Conservation (phyloP, 2,329 filamentous ascomycete species). For the Trichoderma polysporum region DNA sequence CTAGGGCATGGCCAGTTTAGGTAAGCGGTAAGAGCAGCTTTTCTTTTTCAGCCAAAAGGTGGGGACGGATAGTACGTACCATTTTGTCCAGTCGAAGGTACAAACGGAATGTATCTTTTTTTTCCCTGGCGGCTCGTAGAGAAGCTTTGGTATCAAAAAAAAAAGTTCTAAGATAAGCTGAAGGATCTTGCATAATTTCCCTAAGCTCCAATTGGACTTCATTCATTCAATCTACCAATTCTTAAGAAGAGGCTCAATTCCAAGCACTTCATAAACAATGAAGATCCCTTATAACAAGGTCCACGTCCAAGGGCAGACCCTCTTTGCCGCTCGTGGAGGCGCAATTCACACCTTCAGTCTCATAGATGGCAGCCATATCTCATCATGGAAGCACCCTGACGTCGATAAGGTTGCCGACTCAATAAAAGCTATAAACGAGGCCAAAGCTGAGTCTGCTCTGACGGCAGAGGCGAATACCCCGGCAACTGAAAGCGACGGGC, state of each 20-base stretch:
- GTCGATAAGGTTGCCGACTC: constrained; percentile 36
- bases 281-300: constrained; percentile 66
- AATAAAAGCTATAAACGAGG: constrained; percentile 27
- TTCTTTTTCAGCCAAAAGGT: constrained; percentile 16
- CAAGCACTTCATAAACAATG: constrained; percentile 34
- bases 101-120: constrained; percentile 16
- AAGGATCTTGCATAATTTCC: not conserved
- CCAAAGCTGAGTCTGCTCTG: constrained; percentile 11
- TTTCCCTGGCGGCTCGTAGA: not conserved
- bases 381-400: constrained; percentile 59
- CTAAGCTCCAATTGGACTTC: not conserved
- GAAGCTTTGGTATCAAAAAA: not conserved
- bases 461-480: constrained; percentile 23
- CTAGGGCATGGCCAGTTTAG: constrained; percentile 39
- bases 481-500: constrained; percentile 31
- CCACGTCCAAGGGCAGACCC: constrained; percentile 51
- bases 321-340: constrained; percentile 74
- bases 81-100: not conserved
- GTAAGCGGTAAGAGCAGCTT: not conserved
- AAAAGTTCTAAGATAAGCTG: constrained; percentile 3
- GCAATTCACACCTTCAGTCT: constrained; percentile 67
- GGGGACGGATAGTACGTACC: constrained; percentile 1
- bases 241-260: not conserved
- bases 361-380: constrained; percentile 56
- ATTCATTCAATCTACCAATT: not conserved